Evolutionary conservation across 371 early-diverging fungal species (phyloP).

Genomic region (Parasitella parasitica): DNA sequence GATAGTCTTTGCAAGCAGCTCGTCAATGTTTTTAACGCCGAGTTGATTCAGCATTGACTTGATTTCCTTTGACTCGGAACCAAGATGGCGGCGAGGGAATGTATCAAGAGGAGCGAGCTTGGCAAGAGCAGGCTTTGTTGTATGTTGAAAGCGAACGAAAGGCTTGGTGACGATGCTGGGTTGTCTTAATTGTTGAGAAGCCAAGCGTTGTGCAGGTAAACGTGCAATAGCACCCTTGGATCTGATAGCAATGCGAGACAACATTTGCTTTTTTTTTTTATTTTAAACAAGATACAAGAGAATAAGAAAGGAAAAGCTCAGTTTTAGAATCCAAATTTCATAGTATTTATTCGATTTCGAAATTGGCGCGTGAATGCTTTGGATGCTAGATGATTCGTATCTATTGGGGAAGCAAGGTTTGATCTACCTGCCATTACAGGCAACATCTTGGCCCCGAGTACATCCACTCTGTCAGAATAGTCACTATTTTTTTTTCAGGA

Average conservation of each 20-base stretch:
- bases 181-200: conserved; percentile 12
- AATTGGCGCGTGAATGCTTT: conserved; percentile 9
- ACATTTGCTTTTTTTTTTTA: conserved; percentile 12
- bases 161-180: conserved; percentile 9
- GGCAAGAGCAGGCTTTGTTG: conserved; percentile 34
- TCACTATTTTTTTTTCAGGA: conserved; percentile 25
- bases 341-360: background rate
- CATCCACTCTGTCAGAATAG: conserved; percentile 45
- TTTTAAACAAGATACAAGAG: background rate
- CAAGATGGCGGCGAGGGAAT: conserved; percentile 89
- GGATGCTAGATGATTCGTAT: conserved; percentile 16
- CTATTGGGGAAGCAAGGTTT: conserved; percentile 23
- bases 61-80: conserved; percentile 74
- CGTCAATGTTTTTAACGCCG: conserved; percentile 77
- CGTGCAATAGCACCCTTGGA: conserved; percentile 22
- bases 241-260: conserved; percentile 37
- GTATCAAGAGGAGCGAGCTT: conserved; percentile 65
- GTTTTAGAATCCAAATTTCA: background rate
- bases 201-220: conserved; percentile 13
- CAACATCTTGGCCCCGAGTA: conserved; percentile 32
- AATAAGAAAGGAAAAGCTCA: background rate
- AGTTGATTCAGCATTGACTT: conserved; percentile 78
- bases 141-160: conserved; percentile 32
- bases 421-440: conserved; percentile 45
- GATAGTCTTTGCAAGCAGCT: conserved; percentile 79